phyloP scores from a whole-genome alignment of 1,284 basidiomycete genomes.

The Termitomyces sp. region DNA sequence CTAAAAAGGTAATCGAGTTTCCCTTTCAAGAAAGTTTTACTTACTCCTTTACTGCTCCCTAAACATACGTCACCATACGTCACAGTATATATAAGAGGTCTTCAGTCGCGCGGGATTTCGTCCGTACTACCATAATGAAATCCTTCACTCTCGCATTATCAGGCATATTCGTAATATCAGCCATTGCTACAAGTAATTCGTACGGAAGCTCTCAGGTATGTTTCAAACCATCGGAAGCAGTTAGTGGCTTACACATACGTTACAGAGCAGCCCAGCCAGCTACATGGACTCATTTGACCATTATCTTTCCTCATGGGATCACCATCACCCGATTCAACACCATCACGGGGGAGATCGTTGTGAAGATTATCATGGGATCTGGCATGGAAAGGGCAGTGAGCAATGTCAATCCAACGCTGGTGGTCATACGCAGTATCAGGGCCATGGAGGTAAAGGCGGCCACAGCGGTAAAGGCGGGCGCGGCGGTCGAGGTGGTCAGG shows the following conservation, averaged over 20 bases:
- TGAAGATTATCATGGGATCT: neutral
- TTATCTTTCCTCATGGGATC: neutral
- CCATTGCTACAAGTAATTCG: neutral
- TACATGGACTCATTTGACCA: neutral
- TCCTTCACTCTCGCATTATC: neutral
- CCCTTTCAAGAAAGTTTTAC: neutral
- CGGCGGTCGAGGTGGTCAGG: neutral
- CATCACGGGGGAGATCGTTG: neutral
- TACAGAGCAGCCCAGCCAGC: neutral
- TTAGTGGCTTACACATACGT: neutral
- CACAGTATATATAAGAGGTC: neutral
- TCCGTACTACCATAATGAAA: neutral
- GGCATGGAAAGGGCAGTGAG: neutral
- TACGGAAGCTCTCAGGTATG: neutral
- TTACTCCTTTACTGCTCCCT: neutral
- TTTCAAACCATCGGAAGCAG: neutral
- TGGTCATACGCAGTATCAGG: neutral
- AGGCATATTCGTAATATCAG: neutral
- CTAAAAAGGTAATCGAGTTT: neutral
- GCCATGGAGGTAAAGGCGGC: neutral
- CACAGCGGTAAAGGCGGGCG: neutral
- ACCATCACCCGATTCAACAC: neutral
- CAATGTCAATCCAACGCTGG: neutral
- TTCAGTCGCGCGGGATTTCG: neutral
- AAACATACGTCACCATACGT: neutral